These are phyloP conservation scores for Tricholoma terreum DNA, from an alignment of 768 basidiomycete species.

Conservation along the genomic window DNA sequence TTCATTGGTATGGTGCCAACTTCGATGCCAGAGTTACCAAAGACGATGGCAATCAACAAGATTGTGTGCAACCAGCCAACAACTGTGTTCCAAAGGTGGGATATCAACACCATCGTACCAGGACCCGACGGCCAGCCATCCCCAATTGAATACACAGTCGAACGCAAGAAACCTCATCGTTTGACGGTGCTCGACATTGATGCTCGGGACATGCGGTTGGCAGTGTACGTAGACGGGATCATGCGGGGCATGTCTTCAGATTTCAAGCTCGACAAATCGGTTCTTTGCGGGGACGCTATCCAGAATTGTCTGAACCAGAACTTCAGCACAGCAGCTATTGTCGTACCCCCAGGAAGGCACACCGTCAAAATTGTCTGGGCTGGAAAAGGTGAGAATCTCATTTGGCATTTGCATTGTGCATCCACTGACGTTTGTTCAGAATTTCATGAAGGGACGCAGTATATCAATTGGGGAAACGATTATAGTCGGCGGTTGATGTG, in stretches of 20 bases:
- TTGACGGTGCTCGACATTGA: constrained; percentile 8
- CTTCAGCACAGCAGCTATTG: constrained; percentile 16
- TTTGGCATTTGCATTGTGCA: not conserved
- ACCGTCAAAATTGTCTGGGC: constrained; percentile 20
- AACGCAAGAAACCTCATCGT: constrained; percentile 11
- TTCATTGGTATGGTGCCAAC: no score
- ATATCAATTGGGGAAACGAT: constrained; percentile 6
- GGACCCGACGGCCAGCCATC: constrained; percentile 13
- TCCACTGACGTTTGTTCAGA: no score
- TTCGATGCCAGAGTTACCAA: no score
- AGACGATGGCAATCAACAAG: no score
- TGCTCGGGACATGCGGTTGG: constrained; percentile 12
- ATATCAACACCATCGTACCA: constrained; percentile 10
- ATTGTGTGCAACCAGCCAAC: not conserved
- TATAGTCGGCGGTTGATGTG: constrained; percentile 3
- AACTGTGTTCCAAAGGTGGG: constrained; percentile 11
- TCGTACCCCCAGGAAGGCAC: constrained; percentile 18
- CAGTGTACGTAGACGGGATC: constrained; percentile 15
- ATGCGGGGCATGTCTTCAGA: constrained; percentile 11
- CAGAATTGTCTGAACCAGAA: constrained; percentile 10
- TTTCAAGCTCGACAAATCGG: constrained; percentile 12
- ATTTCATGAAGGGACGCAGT: not conserved
- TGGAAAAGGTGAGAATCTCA: no score
- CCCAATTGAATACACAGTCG: constrained; percentile 19
- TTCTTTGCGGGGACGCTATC: constrained; percentile 15